Evolutionary conservation across 2,329 filamentous ascomycete genomes (phyloP), one percentile per base, ranked within the genome.

Genomic region (Colletotrichum truncatum): DNA sequence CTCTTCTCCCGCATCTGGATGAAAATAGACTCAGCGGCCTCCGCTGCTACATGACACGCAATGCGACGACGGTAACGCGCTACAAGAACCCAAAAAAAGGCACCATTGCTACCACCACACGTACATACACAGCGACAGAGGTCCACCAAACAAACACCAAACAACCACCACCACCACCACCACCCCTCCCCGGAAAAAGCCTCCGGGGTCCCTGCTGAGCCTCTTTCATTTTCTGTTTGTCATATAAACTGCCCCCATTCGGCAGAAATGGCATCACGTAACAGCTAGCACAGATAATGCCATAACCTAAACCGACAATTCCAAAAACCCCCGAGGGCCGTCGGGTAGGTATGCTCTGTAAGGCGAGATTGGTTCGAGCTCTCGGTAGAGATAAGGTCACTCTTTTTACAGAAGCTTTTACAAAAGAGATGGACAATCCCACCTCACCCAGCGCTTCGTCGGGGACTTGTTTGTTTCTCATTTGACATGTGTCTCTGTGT

Each of bases 191-290:
- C 41, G 21, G 41, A 25, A 21, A 28, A 53, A 18, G 18, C 48
- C 36, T 38, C 41, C 43, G 11, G 16, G 43, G 43, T 14, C 53
- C 53, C 36, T 45, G 36, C 21, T 21, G 59, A 51, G 54, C 64
- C 46, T 41, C 32, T 52, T 58, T 59, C 52, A 26, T 51, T 59
- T 66, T 66, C 46, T 32, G 52, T 66, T 66, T 64, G 64, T 66
- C 59, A 66, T 64, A n/a, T 59, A 66, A 66, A 66, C 59, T 39
- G 52, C 59, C 60, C 52, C 60, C 52, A 66, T 66, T 66, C 64
- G 64, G 38, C 23, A 41, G 51, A 62, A 41, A 28, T 46, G 23
- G 25, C 64, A 66, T 66, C 64, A 48, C 64, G 64, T 57, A 66
- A 59, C 64, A 39, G 21, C 30, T 43, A 18, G 30, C n/a, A 57